Evolutionary conservation across 208 protist genomes (phyloP), one percentile per base, ranked within the genome.

Genomic region (Trypanosoma rangeli): DNA sequence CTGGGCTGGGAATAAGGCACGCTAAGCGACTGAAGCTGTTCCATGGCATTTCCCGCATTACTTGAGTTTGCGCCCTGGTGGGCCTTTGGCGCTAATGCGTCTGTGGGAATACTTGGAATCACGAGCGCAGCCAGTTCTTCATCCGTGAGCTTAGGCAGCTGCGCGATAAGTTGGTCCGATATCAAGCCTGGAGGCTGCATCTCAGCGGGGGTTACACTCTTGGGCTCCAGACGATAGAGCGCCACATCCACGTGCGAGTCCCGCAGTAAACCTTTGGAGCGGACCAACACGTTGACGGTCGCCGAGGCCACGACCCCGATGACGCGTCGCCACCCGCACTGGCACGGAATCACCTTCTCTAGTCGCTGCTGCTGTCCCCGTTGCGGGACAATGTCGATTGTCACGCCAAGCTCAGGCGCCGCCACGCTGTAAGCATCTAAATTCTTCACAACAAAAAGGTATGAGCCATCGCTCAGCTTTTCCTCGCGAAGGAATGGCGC

Each of bases 361-460:
- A 84, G 28, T 18, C 69, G 76, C 42, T 66, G 61, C 29, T 76
- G 66, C 49, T 82, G 74, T 15, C 68, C 68, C 37, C 76, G 70
- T 67, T 80, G 73, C 0, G 83, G 79, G 5, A 79, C 54, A 29
- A 94, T 63, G 0, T 75, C 67, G 7, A 92, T 50, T 5, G 48
- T 58, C 16, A 86, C 80, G 9, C 70, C 74, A 1, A 95, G 81
- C 5, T 67, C 64, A 13, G 90, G 87, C 5, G 86, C 79, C 0
- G 87, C 87, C 5, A 95, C 64, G 57, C 78, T 73, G 76, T 93
- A 95, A 64, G 85, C 68, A 63, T 95, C 90, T 13, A 73, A 68
- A 76, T 94, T 93, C 61, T 86, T 89, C 37, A 96, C 72, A 4
- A 64, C 72, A 15, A 94, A 64, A 26, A 91, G 56, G 73, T 94